phyloP scores from a whole-genome alignment of 768 basidiomycete species.

The Crepidotus variabilis region DNA sequence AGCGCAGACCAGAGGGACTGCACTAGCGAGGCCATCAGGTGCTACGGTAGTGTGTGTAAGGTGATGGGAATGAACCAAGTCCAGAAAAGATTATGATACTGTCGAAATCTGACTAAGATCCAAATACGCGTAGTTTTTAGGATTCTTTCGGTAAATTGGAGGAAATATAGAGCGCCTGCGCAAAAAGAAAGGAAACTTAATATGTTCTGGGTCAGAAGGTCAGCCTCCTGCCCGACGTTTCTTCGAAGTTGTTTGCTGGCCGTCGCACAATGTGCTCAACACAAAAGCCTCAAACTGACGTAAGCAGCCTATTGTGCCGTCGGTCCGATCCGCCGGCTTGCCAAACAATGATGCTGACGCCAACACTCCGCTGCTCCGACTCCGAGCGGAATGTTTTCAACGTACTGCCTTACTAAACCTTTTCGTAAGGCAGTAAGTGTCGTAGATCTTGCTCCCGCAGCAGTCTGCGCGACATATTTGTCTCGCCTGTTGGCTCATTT shows the following conservation, averaged over 20 bases:
- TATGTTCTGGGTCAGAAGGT: not conserved
- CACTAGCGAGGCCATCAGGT: not conserved
- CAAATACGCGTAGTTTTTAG: not conserved
- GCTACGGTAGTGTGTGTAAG: not conserved
- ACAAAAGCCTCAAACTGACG: not conserved
- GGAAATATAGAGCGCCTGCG: not conserved
- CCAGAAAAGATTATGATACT: not conserved
- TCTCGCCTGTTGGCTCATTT: not conserved
- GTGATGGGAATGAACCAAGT: not conserved
- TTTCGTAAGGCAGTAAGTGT: not conserved
- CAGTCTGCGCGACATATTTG: not conserved
- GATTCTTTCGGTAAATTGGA: not conserved
- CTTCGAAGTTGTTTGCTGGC: not conserved
- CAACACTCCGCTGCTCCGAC: not conserved
- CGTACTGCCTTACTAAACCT: not conserved
- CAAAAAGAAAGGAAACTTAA: not conserved
- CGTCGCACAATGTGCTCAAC: not conserved
- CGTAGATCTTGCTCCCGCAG: no score
- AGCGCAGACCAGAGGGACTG: not conserved
- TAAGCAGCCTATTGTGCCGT: not conserved
- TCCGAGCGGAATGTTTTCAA: not conserved
- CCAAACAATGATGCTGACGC: not conserved
- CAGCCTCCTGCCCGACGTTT: not conserved
- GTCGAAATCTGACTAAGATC: not conserved
- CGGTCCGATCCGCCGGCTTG: not conserved